These are phyloP conservation scores for Plasmopara viticola DNA, from an alignment of 352 stramenopile genomes.

Conservation along the genomic window DNA sequence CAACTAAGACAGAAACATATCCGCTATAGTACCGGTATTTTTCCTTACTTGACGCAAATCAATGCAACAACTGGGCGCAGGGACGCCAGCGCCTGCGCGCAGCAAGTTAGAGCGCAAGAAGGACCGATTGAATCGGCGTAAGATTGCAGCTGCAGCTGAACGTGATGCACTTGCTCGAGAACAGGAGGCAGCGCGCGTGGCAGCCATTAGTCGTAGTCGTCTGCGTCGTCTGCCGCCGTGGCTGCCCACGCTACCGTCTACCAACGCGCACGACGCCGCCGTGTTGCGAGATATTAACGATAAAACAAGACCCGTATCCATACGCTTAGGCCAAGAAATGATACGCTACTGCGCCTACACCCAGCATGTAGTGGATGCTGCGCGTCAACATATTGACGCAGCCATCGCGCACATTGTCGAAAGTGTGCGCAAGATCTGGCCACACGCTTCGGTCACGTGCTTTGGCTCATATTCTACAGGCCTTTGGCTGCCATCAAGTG, in stretches of 20 bases:
- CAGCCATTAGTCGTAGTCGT: constrained; percentile 22
- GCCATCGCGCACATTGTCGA: constrained; percentile 61
- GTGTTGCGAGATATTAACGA: constrained; percentile 24
- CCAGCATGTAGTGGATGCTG: constrained; percentile 41
- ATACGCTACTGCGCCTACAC: constrained; percentile 59
- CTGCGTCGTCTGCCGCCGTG: constrained; percentile 26
- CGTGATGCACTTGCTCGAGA: constrained; percentile 21
- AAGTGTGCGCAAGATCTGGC: constrained; percentile 66
- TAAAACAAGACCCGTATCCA: constrained; percentile 4
- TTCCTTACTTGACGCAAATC: neutral
- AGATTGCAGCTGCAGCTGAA: constrained; percentile 23
- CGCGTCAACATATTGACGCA: constrained; percentile 58
- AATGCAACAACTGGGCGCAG: neutral
- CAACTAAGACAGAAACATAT: neutral
- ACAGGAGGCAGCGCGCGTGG: constrained; percentile 21
- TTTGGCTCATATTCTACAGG: constrained; percentile 84
- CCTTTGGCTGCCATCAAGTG: constrained; percentile 83
- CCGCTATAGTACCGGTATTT: neutral
- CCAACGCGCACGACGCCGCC: constrained; percentile 12
- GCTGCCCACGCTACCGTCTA: constrained; percentile 21
- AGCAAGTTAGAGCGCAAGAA: constrained; percentile 45
- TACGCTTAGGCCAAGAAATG: constrained; percentile 56
- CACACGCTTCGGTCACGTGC: constrained; percentile 57
- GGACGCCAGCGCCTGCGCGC: constrained; percentile 4
- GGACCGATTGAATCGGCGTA: constrained; percentile 31